These are phyloP conservation scores for Hibiscus trionum DNA, from an alignment of 345 rosid genomes.

Conservation along the genomic window DNA sequence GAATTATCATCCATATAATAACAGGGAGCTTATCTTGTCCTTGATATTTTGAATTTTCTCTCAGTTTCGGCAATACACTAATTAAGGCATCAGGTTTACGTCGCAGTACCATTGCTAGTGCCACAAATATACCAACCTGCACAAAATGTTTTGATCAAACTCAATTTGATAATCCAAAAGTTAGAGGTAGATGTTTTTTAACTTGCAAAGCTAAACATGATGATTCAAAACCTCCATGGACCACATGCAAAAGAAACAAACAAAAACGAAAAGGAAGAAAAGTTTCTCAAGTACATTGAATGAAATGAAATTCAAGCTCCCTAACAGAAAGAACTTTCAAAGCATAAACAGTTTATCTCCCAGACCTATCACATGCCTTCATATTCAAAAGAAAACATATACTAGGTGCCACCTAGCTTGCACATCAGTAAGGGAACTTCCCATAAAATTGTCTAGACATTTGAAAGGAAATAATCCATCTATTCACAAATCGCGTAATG, in stretches of 20 bases:
- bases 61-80: conserved; percentile 41
- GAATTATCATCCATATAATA: conserved; percentile 63
- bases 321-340: background rate
- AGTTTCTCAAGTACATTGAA: background rate
- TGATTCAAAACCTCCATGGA: background rate
- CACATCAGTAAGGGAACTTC: background rate
- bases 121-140: conserved; percentile 77
- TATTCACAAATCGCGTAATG: background rate
- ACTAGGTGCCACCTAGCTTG: background rate
- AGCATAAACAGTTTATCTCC: background rate
- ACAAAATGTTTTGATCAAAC: conserved; percentile 1
- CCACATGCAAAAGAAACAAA: background rate
- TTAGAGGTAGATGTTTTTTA: background rate
- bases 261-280: background rate
- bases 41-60: conserved; percentile 58
- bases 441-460: background rate
- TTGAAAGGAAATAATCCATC: background rate
- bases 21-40: conserved; percentile 75
- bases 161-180: background rate
- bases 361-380: background rate
- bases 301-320: conserved; percentile 1
- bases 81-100: conserved; percentile 71
- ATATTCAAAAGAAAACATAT: no score
- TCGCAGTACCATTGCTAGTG: conserved; percentile 59
- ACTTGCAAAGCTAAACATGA: background rate